Evolutionary conservation across 768 basidiomycete genomes (phyloP).

Genomic region (Amanita rimosa): DNA sequence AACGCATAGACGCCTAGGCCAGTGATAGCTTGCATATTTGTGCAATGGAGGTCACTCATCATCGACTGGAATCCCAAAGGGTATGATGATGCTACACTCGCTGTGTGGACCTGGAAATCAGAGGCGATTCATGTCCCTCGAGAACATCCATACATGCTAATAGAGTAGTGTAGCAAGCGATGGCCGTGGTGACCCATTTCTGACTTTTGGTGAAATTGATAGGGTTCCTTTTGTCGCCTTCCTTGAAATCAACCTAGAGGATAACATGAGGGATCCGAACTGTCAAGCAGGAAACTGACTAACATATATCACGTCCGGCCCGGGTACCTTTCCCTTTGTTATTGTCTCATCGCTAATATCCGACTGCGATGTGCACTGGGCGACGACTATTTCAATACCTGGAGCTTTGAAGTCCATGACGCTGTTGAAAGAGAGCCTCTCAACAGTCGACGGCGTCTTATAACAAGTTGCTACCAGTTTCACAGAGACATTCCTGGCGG

Average conservation of each 20-base stretch:
- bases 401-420: too few relatives aligned
- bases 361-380: too few relatives aligned
- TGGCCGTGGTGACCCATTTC: conserved; percentile 19
- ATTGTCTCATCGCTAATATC: too few relatives aligned
- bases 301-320: too few relatives aligned
- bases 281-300: too few relatives aligned
- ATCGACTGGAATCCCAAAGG: conserved; percentile 47
- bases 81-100: conserved; percentile 39
- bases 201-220: conserved; percentile 21
- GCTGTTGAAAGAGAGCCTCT: too few relatives aligned
- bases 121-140: neutral
- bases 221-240: conserved; percentile 27
- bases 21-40: conserved; percentile 31
- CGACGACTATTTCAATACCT: too few relatives aligned
- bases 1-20: conserved; percentile 43
- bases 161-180: conserved; percentile 36
- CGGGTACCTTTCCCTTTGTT: too few relatives aligned
- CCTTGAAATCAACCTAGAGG: conserved; percentile 1
- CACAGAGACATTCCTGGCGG: too few relatives aligned
- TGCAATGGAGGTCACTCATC: conserved; percentile 38
- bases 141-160: conserved; percentile 29
- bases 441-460: too few relatives aligned
- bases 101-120: conserved; percentile 17
- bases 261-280: neutral
- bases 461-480: too few relatives aligned